These are phyloP conservation scores for Serendipita sp. DNA, from an alignment of 768 basidiomycete species.

Conservation along the genomic window DNA sequence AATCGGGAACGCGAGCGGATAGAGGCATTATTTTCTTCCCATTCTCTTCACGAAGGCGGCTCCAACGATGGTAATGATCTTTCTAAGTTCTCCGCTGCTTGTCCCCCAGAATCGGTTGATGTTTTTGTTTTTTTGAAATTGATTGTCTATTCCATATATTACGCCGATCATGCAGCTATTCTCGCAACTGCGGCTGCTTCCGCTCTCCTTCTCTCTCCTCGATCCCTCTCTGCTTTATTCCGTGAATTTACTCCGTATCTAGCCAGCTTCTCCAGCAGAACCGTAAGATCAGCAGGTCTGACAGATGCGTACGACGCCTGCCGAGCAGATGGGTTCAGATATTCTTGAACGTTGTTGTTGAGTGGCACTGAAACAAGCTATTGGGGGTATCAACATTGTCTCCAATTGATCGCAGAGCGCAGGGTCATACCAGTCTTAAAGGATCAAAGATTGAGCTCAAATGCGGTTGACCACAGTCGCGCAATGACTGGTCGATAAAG, in stretches of 20 bases:
- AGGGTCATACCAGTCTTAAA: constrained; percentile 59
- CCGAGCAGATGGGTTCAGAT: constrained; percentile 53
- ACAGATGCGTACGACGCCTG: constrained; percentile 50
- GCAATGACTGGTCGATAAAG: constrained; percentile 79
- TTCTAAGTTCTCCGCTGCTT: background rate
- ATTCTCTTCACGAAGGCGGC: background rate
- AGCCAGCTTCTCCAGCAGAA: constrained; percentile 65
- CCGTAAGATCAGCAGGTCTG: constrained; percentile 54
- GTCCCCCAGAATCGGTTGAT: background rate
- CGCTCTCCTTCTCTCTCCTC: constrained; percentile 54
- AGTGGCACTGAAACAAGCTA: constrained; percentile 44
- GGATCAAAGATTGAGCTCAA: constrained; percentile 62
- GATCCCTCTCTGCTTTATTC: constrained; percentile 42
- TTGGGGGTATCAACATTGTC: constrained; percentile 10
- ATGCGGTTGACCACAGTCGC: constrained; percentile 54
- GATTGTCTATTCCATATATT: background rate
- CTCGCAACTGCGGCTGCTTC: constrained; percentile 68
- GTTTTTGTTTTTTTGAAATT: background rate
- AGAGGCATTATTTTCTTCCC: background rate
- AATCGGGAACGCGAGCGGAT: constrained; percentile 15
- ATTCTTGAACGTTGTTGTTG: constrained; percentile 60
- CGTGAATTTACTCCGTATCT: constrained; percentile 48
- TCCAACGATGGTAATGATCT: background rate
- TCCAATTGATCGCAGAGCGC: constrained; percentile 10
- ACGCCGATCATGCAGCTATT: constrained; percentile 22